phyloP scores from a whole-genome alignment of 768 basidiomycete genomes.

The Lentinula detonsa region DNA sequence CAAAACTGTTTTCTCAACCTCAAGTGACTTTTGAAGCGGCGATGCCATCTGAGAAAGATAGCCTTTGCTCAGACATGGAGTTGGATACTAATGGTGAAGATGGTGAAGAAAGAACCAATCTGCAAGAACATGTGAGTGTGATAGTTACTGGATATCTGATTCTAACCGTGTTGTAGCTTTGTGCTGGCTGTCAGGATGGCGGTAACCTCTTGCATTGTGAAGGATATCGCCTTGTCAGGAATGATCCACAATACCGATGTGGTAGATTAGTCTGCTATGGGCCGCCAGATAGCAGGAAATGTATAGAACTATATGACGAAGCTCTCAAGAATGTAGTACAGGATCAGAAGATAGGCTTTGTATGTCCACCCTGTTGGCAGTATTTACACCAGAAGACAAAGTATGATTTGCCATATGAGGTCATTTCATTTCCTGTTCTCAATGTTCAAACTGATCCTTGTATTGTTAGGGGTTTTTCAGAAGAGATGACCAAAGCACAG shows the following conservation, averaged over 20 bases:
- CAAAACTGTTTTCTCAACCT: too few relatives aligned
- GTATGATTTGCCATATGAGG: not conserved
- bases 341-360: not conserved
- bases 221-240: not conserved
- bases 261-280: not conserved
- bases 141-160: too few relatives aligned
- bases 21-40: too few relatives aligned
- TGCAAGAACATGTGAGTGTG: too few relatives aligned
- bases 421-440: not conserved
- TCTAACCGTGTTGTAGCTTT: not conserved
- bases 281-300: not conserved
- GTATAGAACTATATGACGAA: not conserved
- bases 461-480: too few relatives aligned
- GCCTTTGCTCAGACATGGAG: too few relatives aligned
- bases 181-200: not conserved
- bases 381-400: not conserved
- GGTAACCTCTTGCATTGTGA: not conserved
- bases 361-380: not conserved
- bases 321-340: not conserved
- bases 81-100: too few relatives aligned
- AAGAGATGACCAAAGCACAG: too few relatives aligned
- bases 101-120: too few relatives aligned
- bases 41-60: too few relatives aligned
- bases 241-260: not conserved
- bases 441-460: too few relatives aligned